Evolutionary conservation across 306 rosid species (phyloP).

Genomic region (Lathyrus sativus): DNA sequence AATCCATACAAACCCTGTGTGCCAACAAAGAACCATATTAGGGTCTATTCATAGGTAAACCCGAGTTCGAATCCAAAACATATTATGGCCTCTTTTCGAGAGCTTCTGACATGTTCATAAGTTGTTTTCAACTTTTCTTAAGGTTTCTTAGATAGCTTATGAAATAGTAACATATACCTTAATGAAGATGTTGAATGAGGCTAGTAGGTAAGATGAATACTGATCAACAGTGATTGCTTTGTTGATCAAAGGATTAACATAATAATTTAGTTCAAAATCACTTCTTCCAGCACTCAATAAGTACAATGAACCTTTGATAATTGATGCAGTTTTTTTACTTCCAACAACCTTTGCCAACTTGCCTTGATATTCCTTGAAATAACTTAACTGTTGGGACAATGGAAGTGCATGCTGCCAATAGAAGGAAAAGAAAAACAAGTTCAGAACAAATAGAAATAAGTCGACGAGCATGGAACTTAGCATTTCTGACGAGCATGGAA

Average conservation of each 20-base stretch:
- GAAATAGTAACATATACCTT: conserved; percentile 39
- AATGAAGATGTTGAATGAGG: conserved; percentile 57
- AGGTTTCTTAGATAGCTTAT: too few species aligned
- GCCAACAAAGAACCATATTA: conserved; percentile 23
- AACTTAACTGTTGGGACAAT: conserved; percentile 68
- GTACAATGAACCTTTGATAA: conserved; percentile 69
- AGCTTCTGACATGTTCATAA: too few species aligned
- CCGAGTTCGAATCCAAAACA: too few species aligned
- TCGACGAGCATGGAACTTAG: too few species aligned
- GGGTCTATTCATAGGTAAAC: too few species aligned
- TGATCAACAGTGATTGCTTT: conserved; percentile 66
- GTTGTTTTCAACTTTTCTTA: neutral
- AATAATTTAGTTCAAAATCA: conserved; percentile 88
- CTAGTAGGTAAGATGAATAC: conserved; percentile 58
- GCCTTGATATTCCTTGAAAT: conserved; percentile 77
- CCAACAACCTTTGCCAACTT: conserved; percentile 88
- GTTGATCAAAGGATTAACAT: conserved; percentile 72
- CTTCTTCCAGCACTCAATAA: conserved; percentile 78
- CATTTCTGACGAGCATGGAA: too few species aligned
- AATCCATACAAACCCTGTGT: conserved; percentile 67
- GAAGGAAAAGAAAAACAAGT: conserved; percentile 1
- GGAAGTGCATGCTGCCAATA: conserved; percentile 86
- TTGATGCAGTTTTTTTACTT: conserved; percentile 63
- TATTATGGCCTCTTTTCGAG: too few species aligned
- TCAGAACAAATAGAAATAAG: neutral